A percentile compares a stretch with the other conserved stretches of the same genome.
phyloP scores from a whole-genome alignment of 129 eudicot genomes.

The Calendula officinalis region DNA sequence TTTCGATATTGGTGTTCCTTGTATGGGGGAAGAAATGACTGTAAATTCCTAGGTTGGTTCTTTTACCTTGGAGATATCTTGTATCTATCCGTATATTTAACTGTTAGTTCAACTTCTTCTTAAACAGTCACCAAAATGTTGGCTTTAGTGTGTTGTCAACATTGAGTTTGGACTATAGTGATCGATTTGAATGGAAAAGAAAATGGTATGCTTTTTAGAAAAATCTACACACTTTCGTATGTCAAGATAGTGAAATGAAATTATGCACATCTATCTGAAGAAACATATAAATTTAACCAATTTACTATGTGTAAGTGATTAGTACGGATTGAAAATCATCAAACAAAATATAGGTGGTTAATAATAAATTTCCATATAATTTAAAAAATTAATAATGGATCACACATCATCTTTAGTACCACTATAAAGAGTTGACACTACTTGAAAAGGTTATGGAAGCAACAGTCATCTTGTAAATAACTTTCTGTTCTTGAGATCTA shows the following conservation, averaged over 20 bases:
- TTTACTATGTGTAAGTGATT: background rate
- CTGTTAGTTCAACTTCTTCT: background rate
- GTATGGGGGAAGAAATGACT: conserved; percentile 1
- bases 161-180: background rate
- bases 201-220: background rate
- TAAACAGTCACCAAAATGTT: background rate
- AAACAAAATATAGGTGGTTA: background rate
- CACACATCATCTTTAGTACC: conserved; percentile 26
- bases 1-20: conserved; percentile 6
- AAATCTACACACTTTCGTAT: background rate
- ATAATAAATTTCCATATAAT: too few relatives aligned
- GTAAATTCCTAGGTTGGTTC: conserved; percentile 24
- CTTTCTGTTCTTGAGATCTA: background rate
- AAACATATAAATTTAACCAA: background rate
- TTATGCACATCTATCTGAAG: background rate
- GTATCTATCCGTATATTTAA: background rate
- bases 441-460: conserved; percentile 28
- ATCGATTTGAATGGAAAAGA: background rate
- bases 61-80: conserved; percentile 4
- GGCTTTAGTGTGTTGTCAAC: background rate
- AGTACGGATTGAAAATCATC: background rate
- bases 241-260: background rate
- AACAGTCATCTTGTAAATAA: conserved; percentile 21
- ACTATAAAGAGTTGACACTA: conserved; percentile 12
- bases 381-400: conserved; percentile 19